Conservation (phyloP, 1,139 yeast genomes). For the Ogataea hybrid region DNA sequence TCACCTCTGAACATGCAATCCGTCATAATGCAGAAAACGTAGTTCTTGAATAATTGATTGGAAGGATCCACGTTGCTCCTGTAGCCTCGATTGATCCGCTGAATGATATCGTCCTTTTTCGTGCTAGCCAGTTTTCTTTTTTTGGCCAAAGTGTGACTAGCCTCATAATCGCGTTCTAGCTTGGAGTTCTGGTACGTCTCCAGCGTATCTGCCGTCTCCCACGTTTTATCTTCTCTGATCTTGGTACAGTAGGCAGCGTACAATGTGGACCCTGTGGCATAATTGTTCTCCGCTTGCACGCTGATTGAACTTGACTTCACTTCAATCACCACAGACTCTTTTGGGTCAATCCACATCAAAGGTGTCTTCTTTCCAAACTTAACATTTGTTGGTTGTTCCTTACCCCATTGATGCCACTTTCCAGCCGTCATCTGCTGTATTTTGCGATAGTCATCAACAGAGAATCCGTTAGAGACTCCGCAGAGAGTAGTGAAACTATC, state of each 20-base stretch:
- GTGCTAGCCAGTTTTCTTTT: constrained; percentile 14
- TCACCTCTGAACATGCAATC: constrained; percentile 31
- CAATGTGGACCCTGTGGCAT: constrained; percentile 67
- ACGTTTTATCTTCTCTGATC: constrained; percentile 67
- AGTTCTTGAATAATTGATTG: constrained; percentile 33
- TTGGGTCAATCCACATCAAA: constrained; percentile 75
- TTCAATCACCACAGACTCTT: constrained; percentile 76
- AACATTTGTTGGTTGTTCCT: constrained; percentile 43
- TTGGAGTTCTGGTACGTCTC: constrained; percentile 42
- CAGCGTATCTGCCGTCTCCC: constrained; percentile 55
- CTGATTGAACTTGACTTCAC: constrained; percentile 79
- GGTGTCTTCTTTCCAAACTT: constrained; percentile 66
- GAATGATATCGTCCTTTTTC: constrained; percentile 22
- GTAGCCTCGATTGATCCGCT: constrained; percentile 17
- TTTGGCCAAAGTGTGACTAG: constrained; percentile 16
- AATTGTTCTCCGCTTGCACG: constrained; percentile 41
- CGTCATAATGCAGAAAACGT: constrained; percentile 35
- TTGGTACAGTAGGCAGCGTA: constrained; percentile 73
- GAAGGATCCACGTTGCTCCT: constrained; percentile 7
- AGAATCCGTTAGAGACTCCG: constrained; percentile 82
- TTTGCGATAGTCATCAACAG: constrained; percentile 55
- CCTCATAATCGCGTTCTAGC: constrained; percentile 12
- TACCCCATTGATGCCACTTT: constrained; percentile 50
- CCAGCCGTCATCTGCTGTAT: constrained; percentile 59
- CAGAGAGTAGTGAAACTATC: constrained; percentile 59